Evolutionary conservation across 176 grass and related monocot species (phyloP), one percentile per base, ranked within the genome.

Genomic region (Oryza brachyantha): DNA sequence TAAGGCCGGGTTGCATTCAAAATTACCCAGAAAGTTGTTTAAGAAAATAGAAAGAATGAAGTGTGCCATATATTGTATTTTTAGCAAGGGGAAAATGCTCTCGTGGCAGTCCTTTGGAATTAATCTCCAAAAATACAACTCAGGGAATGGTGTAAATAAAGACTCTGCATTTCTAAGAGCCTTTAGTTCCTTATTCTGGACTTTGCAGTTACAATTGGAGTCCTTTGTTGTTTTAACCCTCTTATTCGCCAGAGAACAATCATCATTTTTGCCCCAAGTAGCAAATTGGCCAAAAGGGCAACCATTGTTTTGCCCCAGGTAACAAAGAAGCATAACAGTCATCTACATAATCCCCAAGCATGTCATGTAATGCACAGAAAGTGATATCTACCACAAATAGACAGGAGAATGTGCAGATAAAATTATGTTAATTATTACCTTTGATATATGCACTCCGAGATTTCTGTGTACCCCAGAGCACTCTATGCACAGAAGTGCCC

Each of bases 361-460:
- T 48, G 64, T 61, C 32, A 55, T 68, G 69, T 40, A 42, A 87
- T 81, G 63, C 64, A 82, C 65, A 58, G n/a, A 37, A 26, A 57
- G 12, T 19, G 64, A 52, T 39, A 68, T 57, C n/a, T 42, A 12
- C 0, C 39, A 83, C 58, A 38, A 79, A 69, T 29, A 79, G 4
- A 70, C 43, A 55, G 26, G 62, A 12, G 45, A 64, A 71, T 84
- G 52, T 64, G 46, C 48, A 76, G 36, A 40, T 57, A 41, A 41
- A 79, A 45, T 24, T 62, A 29, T 89, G 8, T 69, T 29, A 64
- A 29, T 86, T 86, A 92, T 88, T 86, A 93, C 96, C 96, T 99
- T 99, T 17, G 96, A 99, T 81, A 99, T 99, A 81, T 99, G 96
- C 54, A 99, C 96, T 60, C 96, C 96, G 38, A 99, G 96, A 93